Evolutionary conservation across 2,329 filamentous ascomycete species (phyloP).

Genomic region (Setomelanomma holmii): DNA sequence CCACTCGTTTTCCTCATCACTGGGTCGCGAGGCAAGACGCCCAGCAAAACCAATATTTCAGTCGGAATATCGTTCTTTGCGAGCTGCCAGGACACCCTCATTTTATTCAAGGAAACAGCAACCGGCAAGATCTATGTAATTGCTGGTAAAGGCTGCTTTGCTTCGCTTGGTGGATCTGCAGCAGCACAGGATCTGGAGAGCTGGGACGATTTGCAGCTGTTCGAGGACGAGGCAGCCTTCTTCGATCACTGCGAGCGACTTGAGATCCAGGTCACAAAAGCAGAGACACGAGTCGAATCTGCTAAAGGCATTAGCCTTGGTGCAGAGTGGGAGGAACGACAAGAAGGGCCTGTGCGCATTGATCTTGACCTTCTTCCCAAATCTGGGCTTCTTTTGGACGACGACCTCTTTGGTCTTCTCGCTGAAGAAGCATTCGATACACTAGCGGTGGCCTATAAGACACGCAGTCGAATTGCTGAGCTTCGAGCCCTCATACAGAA

Average conservation of each 20-base stretch:
- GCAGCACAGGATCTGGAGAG: slow-evolving; percentile 22
- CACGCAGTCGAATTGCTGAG: slow-evolving; percentile 28
- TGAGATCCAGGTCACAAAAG: slow-evolving; percentile 21
- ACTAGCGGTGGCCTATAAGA: slow-evolving; percentile 42
- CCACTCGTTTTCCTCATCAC: slow-evolving; percentile 37
- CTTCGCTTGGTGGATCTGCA: slow-evolving; percentile 19
- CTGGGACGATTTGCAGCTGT: slow-evolving; percentile 28
- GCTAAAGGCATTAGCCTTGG: slow-evolving; percentile 27
- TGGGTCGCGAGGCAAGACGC: slow-evolving; percentile 18
- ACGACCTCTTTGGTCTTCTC: slow-evolving; percentile 27
- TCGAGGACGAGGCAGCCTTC: slow-evolving; percentile 25
- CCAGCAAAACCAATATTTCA: slow-evolving; percentile 36
- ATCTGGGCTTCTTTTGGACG: slow-evolving; percentile 22
- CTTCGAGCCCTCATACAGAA: slow-evolving; percentile 31
- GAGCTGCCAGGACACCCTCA: slow-evolving; percentile 35
- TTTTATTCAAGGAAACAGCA: slow-evolving; percentile 39
- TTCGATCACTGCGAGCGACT: slow-evolving; percentile 20
- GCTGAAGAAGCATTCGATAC: slow-evolving; percentile 39
- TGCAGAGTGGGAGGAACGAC: slow-evolving; percentile 26
- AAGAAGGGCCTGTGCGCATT: slow-evolving; percentile 18
- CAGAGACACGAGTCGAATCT: slow-evolving; percentile 17
- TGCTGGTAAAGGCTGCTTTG: slow-evolving; percentile 43
- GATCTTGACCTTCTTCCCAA: slow-evolving; percentile 31
- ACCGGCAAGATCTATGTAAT: slow-evolving; percentile 34
- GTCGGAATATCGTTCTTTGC: slow-evolving; percentile 46